Conservation (phyloP, 352 stramenopile genomes). For the Thalassiosira livingstoniorum region DNA sequence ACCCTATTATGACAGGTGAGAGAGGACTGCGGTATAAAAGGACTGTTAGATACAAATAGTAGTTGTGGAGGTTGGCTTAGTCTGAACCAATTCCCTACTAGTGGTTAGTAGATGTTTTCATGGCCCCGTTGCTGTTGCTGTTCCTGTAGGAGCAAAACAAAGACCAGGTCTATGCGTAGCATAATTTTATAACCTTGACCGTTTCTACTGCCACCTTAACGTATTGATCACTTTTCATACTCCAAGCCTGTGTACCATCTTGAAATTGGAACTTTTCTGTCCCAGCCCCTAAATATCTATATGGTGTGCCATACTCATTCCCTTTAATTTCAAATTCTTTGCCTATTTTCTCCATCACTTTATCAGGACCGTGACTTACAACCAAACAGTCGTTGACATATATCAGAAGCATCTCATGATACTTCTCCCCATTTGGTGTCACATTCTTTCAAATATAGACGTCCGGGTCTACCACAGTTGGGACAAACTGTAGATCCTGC, state of each 20-base stretch:
- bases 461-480: slow-evolving; percentile 63
- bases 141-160: too few species aligned
- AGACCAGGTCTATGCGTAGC: too few species aligned
- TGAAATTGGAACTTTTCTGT: slow-evolving; percentile 6
- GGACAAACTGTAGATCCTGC: slow-evolving; percentile 45
- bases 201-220: slow-evolving; percentile 42
- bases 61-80: too few species aligned
- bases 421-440: slow-evolving; percentile 23
- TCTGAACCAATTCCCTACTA: too few species aligned
- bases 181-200: slow-evolving; percentile 25
- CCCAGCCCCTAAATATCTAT: background rate
- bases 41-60: too few species aligned
- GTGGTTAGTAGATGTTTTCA: too few species aligned
- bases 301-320: background rate
- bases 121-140: too few species aligned
- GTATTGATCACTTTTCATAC: slow-evolving; percentile 45
- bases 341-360: slow-evolving; percentile 17
- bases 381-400: slow-evolving; percentile 63
- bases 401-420: slow-evolving; percentile 61
- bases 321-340: slow-evolving; percentile 25
- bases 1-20: too few species aligned
- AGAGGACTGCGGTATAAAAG: too few species aligned
- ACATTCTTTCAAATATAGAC: slow-evolving; percentile 28
- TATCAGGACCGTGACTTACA: slow-evolving; percentile 19
- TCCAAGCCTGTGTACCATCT: slow-evolving; percentile 24